These are phyloP conservation scores for Ustilago loliicola DNA, from an alignment of 1,284 basidiomycete genomes.

Conservation along the genomic window DNA sequence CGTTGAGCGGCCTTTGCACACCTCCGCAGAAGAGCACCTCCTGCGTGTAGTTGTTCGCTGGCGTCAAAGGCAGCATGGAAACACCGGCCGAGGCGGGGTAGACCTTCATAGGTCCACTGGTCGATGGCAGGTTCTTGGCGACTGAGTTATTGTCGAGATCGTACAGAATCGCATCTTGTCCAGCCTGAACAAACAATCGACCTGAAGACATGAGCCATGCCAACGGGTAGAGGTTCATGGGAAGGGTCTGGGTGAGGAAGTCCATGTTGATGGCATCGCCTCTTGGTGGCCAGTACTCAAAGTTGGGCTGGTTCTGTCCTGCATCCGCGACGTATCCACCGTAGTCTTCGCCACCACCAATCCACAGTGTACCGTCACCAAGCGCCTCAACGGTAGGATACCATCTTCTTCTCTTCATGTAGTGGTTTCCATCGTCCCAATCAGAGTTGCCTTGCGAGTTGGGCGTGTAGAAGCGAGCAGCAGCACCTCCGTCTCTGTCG, in stretches of 20 bases:
- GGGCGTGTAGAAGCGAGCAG: slow-evolving; percentile 44
- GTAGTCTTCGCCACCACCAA: slow-evolving; percentile 42
- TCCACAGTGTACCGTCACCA: slow-evolving; percentile 43
- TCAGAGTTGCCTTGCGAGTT: slow-evolving; percentile 24
- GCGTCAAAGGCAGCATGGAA: slow-evolving; percentile 89
- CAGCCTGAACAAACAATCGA: slow-evolving; percentile 60
- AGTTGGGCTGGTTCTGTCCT: slow-evolving; percentile 49
- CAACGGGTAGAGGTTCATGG: slow-evolving; percentile 62
- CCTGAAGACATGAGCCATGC: slow-evolving; percentile 61
- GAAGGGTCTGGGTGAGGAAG: slow-evolving; percentile 41
- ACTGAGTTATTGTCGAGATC: slow-evolving; percentile 35
- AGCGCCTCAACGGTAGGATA: slow-evolving; percentile 52
- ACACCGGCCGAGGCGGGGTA: slow-evolving; percentile 92
- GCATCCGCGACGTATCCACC: slow-evolving; percentile 44
- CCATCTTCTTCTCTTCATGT: slow-evolving; percentile 44
- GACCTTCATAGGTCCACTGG: slow-evolving; percentile 69
- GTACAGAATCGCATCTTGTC: slow-evolving; percentile 44
- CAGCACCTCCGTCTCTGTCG: slow-evolving; percentile 48
- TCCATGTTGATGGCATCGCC: slow-evolving; percentile 44
- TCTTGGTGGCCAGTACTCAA: slow-evolving; percentile 46
- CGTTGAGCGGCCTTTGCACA: slow-evolving; percentile 73
- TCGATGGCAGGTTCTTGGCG: slow-evolving; percentile 34
- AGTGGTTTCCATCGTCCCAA: slow-evolving; percentile 40
- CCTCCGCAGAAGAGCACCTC: slow-evolving; percentile 91
- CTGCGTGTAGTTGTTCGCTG: slow-evolving; percentile 86